Evolutionary conservation across 768 basidiomycete genomes (phyloP).

Genomic region (Amanita inopinata): DNA sequence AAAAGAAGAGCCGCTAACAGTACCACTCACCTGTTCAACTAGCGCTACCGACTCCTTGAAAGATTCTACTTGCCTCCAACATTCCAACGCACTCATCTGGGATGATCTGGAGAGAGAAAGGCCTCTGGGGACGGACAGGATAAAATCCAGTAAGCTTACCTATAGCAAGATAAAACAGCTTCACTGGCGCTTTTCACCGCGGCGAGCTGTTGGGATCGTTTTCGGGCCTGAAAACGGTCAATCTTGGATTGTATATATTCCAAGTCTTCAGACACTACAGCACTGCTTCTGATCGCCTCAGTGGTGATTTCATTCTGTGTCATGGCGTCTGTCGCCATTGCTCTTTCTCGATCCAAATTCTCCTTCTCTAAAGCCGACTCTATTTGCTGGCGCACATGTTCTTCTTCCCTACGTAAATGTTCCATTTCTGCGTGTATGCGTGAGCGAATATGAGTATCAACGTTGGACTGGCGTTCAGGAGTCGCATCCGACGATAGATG

Average conservation of each 20-base stretch:
- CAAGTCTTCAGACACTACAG: constrained; percentile 60
- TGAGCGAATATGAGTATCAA: constrained; percentile 66
- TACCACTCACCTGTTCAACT: constrained; percentile 51
- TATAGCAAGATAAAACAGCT: constrained; percentile 67
- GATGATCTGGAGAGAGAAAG: constrained; percentile 33
- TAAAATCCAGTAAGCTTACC: constrained; percentile 28
- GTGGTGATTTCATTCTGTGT: constrained; percentile 24
- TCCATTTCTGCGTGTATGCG: constrained; percentile 63
- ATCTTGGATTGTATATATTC: constrained; percentile 66
- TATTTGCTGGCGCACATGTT: constrained; percentile 60
- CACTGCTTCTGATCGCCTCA: constrained; percentile 46
- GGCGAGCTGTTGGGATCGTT: constrained; percentile 43
- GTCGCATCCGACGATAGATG: constrained; percentile 47
- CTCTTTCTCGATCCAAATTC: constrained; percentile 70
- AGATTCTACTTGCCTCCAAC: constrained; percentile 59
- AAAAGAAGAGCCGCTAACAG: background rate
- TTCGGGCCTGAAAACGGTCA: constrained; percentile 55
- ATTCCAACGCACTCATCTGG: constrained; percentile 49
- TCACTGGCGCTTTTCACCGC: constrained; percentile 47
- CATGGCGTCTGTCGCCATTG: constrained; percentile 35
- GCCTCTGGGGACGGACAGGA: constrained; percentile 1
- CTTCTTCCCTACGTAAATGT: constrained; percentile 60
- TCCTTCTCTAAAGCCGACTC: constrained; percentile 77
- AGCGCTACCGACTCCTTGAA: constrained; percentile 64
- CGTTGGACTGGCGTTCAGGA: constrained; percentile 58